phyloP scores from a whole-genome alignment of 768 basidiomycete species.

The Hebeloma cylindrosporum region DNA sequence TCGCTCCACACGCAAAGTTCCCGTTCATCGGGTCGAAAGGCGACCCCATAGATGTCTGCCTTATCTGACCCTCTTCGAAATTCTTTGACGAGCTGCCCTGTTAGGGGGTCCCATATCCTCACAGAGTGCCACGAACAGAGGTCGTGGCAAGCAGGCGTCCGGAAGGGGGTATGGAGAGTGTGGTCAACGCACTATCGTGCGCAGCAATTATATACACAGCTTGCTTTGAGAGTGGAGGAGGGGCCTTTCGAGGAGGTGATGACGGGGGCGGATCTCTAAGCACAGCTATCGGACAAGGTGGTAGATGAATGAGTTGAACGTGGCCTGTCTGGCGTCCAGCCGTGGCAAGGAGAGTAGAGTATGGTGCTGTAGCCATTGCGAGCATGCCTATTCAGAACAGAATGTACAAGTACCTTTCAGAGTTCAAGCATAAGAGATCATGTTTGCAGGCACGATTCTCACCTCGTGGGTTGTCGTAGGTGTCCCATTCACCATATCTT shows the following conservation, averaged over 20 bases:
- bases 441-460: slow-evolving; percentile 20
- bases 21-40: slow-evolving; percentile 82
- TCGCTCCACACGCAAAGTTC: slow-evolving; percentile 93
- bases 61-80: slow-evolving; percentile 86
- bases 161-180: slow-evolving; percentile 74
- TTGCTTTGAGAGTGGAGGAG: slow-evolving; percentile 57
- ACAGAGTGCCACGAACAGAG: slow-evolving; percentile 83
- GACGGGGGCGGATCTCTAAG: slow-evolving; percentile 57
- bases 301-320: slow-evolving; percentile 83
- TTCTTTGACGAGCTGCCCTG: slow-evolving; percentile 75
- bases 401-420: slow-evolving; percentile 13
- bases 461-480: slow-evolving; percentile 85
- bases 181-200: slow-evolving; percentile 76
- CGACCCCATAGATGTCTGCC: slow-evolving; percentile 88
- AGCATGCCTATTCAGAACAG: slow-evolving; percentile 54
- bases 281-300: slow-evolving; percentile 68
- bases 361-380: slow-evolving; percentile 73
- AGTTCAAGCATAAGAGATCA: slow-evolving; percentile 12
- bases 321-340: slow-evolving; percentile 87
- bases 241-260: slow-evolving; percentile 51
- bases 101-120: slow-evolving; percentile 78
- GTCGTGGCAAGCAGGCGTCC: slow-evolving; percentile 83
- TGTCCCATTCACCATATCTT: slow-evolving; percentile 80
- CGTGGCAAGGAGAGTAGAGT: slow-evolving; percentile 81
- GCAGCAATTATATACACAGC: slow-evolving; percentile 82